A percentile compares a stretch with the other conserved stretches of the same genome.
Evolutionary conservation across 306 rosid species (phyloP).

Genomic region (Trifolium dubium): DNA sequence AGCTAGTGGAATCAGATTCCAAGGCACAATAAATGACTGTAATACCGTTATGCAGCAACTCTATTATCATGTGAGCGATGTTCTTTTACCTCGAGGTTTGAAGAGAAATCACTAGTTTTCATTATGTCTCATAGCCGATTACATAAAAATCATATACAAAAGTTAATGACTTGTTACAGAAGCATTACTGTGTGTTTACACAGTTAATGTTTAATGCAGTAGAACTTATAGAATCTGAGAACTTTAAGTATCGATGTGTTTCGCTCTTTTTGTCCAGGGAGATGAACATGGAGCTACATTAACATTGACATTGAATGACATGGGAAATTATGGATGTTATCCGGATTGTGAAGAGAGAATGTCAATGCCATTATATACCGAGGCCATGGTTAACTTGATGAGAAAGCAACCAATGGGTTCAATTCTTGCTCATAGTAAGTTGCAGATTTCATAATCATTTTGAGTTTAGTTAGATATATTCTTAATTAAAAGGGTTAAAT

Average conservation of each 20-base stretch:
- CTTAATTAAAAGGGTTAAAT: neutral
- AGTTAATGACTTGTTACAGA: neutral
- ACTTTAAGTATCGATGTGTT: slow-evolving; percentile 3
- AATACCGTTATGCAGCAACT: slow-evolving; percentile 70
- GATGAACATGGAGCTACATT: slow-evolving; percentile 69
- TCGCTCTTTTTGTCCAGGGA: slow-evolving; percentile 50
- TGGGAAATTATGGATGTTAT: slow-evolving; percentile 86
- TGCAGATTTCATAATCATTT: slow-evolving; percentile 1
- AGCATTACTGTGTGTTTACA: neutral
- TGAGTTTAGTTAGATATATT: slow-evolving; percentile 2
- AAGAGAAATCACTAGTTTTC: slow-evolving; percentile 18
- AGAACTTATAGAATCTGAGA: neutral
- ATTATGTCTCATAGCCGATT: slow-evolving; percentile 3
- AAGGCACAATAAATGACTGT: slow-evolving; percentile 70
- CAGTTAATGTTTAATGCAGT: no score
- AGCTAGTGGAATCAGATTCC: slow-evolving; percentile 80
- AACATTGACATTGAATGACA: slow-evolving; percentile 74
- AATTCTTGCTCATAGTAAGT: slow-evolving; percentile 72
- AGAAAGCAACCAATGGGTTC: slow-evolving; percentile 71
- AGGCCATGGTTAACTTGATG: slow-evolving; percentile 67
- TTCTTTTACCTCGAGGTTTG: slow-evolving; percentile 29
- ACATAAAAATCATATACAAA: neutral
- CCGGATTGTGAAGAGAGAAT: slow-evolving; percentile 63
- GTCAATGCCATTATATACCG: slow-evolving; percentile 67
- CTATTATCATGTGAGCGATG: slow-evolving; percentile 52